Base-by-base conservation (phyloP, 2,329 filamentous ascomycete genomes). In the Trichoderma gracile region DNA sequence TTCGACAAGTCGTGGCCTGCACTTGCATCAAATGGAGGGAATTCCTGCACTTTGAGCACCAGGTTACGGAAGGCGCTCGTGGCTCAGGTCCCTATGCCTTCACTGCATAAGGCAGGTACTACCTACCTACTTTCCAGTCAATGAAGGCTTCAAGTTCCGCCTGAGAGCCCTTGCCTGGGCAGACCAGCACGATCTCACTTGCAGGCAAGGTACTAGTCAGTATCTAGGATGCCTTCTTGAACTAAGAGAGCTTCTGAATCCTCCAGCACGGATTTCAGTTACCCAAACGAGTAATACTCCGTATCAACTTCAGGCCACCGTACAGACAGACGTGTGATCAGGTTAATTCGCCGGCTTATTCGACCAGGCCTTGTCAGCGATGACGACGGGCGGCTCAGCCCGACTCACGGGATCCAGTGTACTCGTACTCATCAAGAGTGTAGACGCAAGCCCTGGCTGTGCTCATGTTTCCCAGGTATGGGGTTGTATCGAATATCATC, bases 261-360 rank as follows among this genome's bases (percentile, higher is more conserved):
- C 10, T 38, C 5, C 33, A 38, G 33, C 33, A 38, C 33, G 33
- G 33, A 8, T 4, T 14, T 23, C 15, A 25, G n/a, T 12, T 47
- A 12, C 27, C 27, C 7, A 14, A 38, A 27, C n/a, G 15, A 54
- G 50, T 17, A 53, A 10, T 57, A 27, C 54, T 19, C 45, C 42
- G 42, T 10, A 30, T 9, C 42, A 9, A 57, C n/a, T 52, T 42
- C 23, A n/a, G 21, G 12, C 17, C 19, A 33, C 17, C 27, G 25
- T 33, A 45, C 46, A 33, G 19, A 7, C 19, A 38, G 30, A 19
- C 45, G n/a, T 25, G 45, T 47, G 30, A 60, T 60, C 23, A 38
- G 27, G 45, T 25, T 25, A 27, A 33, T 46, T 27, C 46, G 17
- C 47, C 58, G 58, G 58, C 58, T 61, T 54, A 61, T 61, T 53